Conservation (phyloP, 2,329 filamentous ascomycete species). For the Neopestalotiopsis rosae region DNA sequence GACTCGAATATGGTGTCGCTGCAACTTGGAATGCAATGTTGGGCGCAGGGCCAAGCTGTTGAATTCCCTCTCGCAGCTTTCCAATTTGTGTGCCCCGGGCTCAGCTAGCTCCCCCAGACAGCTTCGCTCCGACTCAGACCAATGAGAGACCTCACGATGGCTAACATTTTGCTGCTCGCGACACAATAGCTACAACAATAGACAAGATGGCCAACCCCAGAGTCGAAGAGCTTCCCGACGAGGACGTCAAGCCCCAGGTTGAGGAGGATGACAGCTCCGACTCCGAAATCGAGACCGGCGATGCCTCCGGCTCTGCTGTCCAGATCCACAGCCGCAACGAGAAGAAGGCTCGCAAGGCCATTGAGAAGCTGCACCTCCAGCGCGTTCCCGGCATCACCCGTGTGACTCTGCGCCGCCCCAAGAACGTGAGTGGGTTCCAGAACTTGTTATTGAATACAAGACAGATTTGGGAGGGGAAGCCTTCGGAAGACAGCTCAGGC, state of each 20-base stretch:
- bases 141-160: conserved; percentile 10
- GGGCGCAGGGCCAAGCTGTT: background rate
- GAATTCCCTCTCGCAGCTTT: background rate
- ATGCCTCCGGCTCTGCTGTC: conserved; percentile 81
- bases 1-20: background rate
- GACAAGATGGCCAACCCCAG: conserved; percentile 88
- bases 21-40: background rate
- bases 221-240: conserved; percentile 96
- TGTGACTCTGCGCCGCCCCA: conserved; percentile 96
- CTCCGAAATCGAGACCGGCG: conserved; percentile 77
- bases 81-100: conserved; percentile 16
- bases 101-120: conserved; percentile 17
- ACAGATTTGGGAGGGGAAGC: background rate
- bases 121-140: conserved; percentile 1
- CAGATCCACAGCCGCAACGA: conserved; percentile 98
- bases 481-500: background rate
- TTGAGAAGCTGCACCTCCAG: conserved; percentile 97
- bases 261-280: conserved; percentile 75
- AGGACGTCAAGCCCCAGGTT: conserved; percentile 81
- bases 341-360: conserved; percentile 99
- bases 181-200: conserved; percentile 50
- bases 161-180: conserved; percentile 24
- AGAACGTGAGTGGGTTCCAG: conserved; percentile 79
- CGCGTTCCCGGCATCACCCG: conserved; percentile 96
- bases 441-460: background rate